A percentile compares a stretch with the other conserved stretches of the same genome.
phyloP scores from a whole-genome alignment of 768 basidiomycete species.

The Tulasnella sp. region DNA sequence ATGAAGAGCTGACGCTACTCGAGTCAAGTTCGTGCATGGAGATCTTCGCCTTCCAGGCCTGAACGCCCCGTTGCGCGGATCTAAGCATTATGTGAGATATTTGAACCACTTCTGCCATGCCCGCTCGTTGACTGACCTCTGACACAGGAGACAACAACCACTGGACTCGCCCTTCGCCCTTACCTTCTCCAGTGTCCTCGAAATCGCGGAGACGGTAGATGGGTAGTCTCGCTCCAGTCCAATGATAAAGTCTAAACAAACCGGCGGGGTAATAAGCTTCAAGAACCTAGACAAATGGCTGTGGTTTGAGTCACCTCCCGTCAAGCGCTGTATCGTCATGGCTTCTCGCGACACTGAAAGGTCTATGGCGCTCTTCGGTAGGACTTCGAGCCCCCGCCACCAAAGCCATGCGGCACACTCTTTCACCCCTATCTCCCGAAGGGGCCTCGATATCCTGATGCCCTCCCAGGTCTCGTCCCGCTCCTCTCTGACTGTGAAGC shows the following conservation, averaged over 20 bases:
- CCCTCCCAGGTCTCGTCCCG: constrained; percentile 57
- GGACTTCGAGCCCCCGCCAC: constrained; percentile 51
- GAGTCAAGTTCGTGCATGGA: constrained; percentile 30
- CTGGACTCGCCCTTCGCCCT: constrained; percentile 47
- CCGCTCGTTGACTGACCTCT: constrained; percentile 37
- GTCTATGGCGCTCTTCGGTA: constrained; percentile 20
- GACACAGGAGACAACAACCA: constrained; percentile 50
- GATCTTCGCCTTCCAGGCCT: constrained; percentile 64
- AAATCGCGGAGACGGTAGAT: constrained; percentile 76
- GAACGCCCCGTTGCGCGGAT: constrained; percentile 51
- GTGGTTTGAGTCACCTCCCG: constrained; percentile 65
- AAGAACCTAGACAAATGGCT: no score
- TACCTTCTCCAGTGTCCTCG: constrained; percentile 68
- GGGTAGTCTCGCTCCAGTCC: constrained; percentile 76
- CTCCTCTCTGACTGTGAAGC: constrained; percentile 58
- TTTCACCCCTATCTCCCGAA: constrained; percentile 65
- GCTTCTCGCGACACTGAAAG: not conserved
- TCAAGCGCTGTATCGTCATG: constrained; percentile 54
- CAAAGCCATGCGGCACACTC: constrained; percentile 70
- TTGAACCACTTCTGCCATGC: not conserved
- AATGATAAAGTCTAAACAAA: constrained; percentile 56
- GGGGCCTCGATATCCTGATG: constrained; percentile 52
- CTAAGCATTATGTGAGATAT: constrained; percentile 28
- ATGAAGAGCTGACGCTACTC: constrained; percentile 20
- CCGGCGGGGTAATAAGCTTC: not conserved